Evolutionary conservation across 305 asterid species (phyloP).

Genomic region (Fraxinus paxiana): DNA sequence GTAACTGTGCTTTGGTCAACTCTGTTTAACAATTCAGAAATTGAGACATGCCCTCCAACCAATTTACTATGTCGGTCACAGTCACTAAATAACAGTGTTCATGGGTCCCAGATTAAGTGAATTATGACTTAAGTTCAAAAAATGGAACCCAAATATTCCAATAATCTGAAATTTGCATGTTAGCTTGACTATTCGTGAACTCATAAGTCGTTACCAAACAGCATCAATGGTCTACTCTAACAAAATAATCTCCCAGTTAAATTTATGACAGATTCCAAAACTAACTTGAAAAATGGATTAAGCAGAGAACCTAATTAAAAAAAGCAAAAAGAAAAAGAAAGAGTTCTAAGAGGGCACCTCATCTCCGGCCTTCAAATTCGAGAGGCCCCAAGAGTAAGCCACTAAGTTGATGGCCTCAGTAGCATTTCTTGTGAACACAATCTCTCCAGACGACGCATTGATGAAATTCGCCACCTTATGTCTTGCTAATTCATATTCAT

Average conservation of each 20-base stretch:
- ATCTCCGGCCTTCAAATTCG: constrained; percentile 72
- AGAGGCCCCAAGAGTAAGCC: constrained; percentile 88
- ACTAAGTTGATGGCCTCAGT: constrained; percentile 94
- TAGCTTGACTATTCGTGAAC: background rate
- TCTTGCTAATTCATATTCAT: constrained; percentile 81
- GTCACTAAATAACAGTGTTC: background rate
- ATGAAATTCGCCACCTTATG: constrained; percentile 81
- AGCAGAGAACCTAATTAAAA: background rate
- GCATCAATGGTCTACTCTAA: too few relatives aligned
- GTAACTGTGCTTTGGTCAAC: background rate
- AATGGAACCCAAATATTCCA: background rate
- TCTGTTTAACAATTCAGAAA: background rate
- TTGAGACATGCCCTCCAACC: background rate
- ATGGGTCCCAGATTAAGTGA: background rate
- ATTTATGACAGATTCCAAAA: constrained; percentile 2
- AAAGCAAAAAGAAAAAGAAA: background rate
- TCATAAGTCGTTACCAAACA: background rate
- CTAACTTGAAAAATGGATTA: constrained; percentile 4
- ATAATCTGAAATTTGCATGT: background rate
- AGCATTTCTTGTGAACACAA: constrained; percentile 90
- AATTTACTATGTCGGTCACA: background rate
- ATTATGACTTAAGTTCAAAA: background rate
- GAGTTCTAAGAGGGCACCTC: constrained; percentile 51
- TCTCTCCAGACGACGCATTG: constrained; percentile 66
- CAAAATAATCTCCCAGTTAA: background rate